phyloP scores from a whole-genome alignment of 2,329 filamentous ascomycete species.

The Aspergillus ustus region DNA sequence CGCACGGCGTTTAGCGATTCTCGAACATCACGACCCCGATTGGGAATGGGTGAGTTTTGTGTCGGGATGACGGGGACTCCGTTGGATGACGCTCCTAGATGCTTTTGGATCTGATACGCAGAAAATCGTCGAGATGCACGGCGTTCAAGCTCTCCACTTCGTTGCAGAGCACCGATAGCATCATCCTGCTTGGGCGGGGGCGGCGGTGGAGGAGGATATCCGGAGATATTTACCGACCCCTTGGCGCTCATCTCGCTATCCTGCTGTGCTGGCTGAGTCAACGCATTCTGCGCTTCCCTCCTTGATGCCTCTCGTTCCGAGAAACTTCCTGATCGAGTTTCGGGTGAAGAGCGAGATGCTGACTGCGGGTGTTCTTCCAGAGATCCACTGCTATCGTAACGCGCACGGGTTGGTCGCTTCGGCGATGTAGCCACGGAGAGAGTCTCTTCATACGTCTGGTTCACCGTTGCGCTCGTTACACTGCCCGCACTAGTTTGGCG shows the following conservation, averaged over 20 bases:
- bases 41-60: slow-evolving; percentile 62
- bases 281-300: slow-evolving; percentile 43
- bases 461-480: slow-evolving; percentile 49
- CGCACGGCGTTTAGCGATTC: slow-evolving; percentile 80
- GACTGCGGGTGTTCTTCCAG: slow-evolving; percentile 38
- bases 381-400: slow-evolving; percentile 46
- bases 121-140: slow-evolving; percentile 93
- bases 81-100: slow-evolving; percentile 78
- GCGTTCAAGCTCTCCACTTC: slow-evolving; percentile 89
- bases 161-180: slow-evolving; percentile 86
- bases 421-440: slow-evolving; percentile 37
- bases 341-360: slow-evolving; percentile 35
- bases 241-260: slow-evolving; percentile 56
- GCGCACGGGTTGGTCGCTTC: slow-evolving; percentile 37
- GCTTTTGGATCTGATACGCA: slow-evolving; percentile 94
- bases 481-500: slow-evolving; percentile 55
- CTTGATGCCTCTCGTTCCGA: slow-evolving; percentile 46
- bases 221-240: slow-evolving; percentile 27
- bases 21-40: slow-evolving; percentile 73
- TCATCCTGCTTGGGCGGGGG: slow-evolving; percentile 84
- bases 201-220: slow-evolving; percentile 72
- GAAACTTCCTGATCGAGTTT: slow-evolving; percentile 36
- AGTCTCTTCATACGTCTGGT: slow-evolving; percentile 50
- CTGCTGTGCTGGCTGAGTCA: slow-evolving; percentile 69
- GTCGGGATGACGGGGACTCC: slow-evolving; percentile 82